Evolutionary conservation across 2,329 filamentous ascomycete species (phyloP).

Genomic region (Hypoxylon sp.): DNA sequence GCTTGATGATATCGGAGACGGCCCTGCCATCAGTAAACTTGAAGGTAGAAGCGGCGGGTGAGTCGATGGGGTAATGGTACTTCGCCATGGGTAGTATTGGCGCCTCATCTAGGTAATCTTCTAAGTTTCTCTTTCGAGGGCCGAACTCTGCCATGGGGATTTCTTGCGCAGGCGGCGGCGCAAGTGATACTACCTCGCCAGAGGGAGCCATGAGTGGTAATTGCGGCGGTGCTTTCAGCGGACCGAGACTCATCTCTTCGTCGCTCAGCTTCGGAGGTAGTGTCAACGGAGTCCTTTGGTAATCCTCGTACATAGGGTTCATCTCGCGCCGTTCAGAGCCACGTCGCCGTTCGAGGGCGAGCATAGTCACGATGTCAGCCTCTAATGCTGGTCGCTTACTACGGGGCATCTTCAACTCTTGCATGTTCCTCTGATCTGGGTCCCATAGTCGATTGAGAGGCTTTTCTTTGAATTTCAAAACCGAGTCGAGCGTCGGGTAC

Average conservation of each 20-base stretch:
- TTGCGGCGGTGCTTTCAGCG: constrained; percentile 16
- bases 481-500: constrained; percentile 25
- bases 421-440: constrained; percentile 29
- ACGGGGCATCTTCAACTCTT: constrained; percentile 26
- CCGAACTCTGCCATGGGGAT: background rate
- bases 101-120: background rate
- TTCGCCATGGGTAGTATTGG: constrained; percentile 4
- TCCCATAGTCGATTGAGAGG: constrained; percentile 37
- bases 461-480: constrained; percentile 17
- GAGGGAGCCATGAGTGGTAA: constrained; percentile 16
- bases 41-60: constrained; percentile 29
- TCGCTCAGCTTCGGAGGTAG: constrained; percentile 34
- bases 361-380: constrained; percentile 37
- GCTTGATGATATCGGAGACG: constrained; percentile 19
- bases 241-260: constrained; percentile 33
- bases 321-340: constrained; percentile 15
- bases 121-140: background rate
- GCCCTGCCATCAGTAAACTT: constrained; percentile 13
- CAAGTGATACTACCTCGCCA: constrained; percentile 9
- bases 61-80: constrained; percentile 31
- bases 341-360: constrained; percentile 42
- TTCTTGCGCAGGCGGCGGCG: too few species aligned
- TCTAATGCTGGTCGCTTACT: constrained; percentile 28
- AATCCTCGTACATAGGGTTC: constrained; percentile 18
- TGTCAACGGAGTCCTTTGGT: constrained; percentile 25